A percentile compares a stretch with the other conserved stretches of the same genome.
Conservation (phyloP, 169 alveolate species). For the Cystoisospora suis region DNA sequence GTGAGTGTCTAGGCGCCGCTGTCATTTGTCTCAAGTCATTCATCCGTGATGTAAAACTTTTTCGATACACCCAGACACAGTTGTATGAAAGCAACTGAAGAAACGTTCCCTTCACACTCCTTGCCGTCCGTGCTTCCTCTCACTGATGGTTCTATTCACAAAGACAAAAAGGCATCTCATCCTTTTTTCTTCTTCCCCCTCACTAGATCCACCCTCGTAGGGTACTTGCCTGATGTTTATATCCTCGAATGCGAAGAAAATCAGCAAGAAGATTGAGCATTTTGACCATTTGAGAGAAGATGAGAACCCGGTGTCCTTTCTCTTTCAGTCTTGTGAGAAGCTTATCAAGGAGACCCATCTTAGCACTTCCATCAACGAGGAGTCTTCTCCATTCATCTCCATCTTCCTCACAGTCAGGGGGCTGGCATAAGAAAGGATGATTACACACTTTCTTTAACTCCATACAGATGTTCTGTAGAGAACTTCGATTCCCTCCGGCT, state of each 20-base stretch:
- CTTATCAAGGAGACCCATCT: conserved; percentile 94
- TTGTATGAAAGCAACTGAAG: too few relatives aligned
- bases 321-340: conserved; percentile 85
- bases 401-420: conserved; percentile 87
- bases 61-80: too few relatives aligned
- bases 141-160: too few relatives aligned
- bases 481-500: conserved; percentile 87
- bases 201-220: too few relatives aligned
- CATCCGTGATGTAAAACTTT: too few relatives aligned
- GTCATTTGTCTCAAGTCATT: too few relatives aligned
- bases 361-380: conserved; percentile 82
- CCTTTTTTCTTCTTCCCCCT: too few relatives aligned
- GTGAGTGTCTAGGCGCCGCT: too few relatives aligned
- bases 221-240: conserved; percentile 83
- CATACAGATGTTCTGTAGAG: conserved; percentile 90
- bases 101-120: too few relatives aligned
- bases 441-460: conserved; percentile 96
- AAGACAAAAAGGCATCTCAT: too few relatives aligned
- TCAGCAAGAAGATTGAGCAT: conserved; percentile 89
- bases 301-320: conserved; percentile 90
- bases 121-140: too few relatives aligned
- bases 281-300: conserved; percentile 93
- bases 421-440: conserved; percentile 96
- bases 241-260: conserved; percentile 91
- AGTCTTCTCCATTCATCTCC: neutral